Percentiles rank a stretch among this genome's conserved stretches.
These are phyloP conservation scores for Panicum miliaceum DNA, from an alignment of 176 grass and related monocot genomes.

Conservation along the genomic window DNA sequence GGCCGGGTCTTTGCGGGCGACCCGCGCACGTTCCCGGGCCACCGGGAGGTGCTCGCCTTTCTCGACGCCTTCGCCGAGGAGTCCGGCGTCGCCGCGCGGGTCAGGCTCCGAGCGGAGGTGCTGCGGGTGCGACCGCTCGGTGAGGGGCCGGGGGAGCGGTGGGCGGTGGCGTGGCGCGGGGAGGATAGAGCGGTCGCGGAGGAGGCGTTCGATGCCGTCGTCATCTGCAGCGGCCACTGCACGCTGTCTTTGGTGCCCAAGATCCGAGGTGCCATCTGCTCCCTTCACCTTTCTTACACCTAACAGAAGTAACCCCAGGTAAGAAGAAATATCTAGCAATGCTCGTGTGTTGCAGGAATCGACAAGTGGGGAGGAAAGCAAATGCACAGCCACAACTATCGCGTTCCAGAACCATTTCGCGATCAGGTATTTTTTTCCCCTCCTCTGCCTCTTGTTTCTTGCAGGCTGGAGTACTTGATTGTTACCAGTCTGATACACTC, in stretches of 20 bases:
- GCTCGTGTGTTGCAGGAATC: constrained; percentile 32
- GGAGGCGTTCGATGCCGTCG: constrained; percentile 52
- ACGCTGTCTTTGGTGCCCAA: constrained; percentile 51
- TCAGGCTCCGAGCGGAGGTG: constrained; percentile 48
- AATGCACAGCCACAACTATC: constrained; percentile 71
- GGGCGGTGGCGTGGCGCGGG: constrained; percentile 44
- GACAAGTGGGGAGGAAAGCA: constrained; percentile 52
- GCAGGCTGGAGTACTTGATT: not conserved
- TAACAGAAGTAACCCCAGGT: not conserved
- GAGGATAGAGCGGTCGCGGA: constrained; percentile 21
- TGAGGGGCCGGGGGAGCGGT: not conserved
- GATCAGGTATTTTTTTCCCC: constrained; percentile 44
- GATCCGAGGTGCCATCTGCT: constrained; percentile 41
- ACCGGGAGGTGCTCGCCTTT: constrained; percentile 51
- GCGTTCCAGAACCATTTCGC: constrained; percentile 50
- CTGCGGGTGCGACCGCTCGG: constrained; percentile 25
- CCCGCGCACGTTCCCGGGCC: constrained; percentile 51
- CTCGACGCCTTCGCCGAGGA: constrained; percentile 53
- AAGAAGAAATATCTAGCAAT: not conserved
- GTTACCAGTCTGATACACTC: not conserved
- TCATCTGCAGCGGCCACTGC: constrained; percentile 55
- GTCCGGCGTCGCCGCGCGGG: constrained; percentile 24
- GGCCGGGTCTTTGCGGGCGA: constrained; percentile 43
- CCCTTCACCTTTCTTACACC: not conserved
- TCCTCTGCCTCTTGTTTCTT: not conserved